These are phyloP conservation scores for Beauveria sp. DNA, from an alignment of 2,329 filamentous ascomycete species.

Conservation along the genomic window DNA sequence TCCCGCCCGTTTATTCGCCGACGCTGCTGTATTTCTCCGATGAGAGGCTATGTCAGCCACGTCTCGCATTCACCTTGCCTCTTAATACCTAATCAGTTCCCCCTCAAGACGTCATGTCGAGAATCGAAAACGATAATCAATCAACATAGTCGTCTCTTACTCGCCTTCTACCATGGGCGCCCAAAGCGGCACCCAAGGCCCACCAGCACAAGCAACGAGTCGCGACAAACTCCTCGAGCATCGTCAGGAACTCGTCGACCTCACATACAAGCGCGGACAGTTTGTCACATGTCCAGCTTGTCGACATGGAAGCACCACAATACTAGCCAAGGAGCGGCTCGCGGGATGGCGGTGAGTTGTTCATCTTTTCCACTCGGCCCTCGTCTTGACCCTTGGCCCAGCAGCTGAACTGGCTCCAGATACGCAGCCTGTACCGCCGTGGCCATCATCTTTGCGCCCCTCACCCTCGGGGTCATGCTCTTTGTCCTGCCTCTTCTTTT, in stretches of 20 bases:
- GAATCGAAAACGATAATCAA: not conserved
- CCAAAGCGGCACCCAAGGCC: not conserved
- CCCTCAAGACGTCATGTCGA: not conserved
- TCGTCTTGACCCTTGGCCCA: not conserved
- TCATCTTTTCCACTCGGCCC: not conserved
- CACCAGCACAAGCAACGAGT: not conserved
- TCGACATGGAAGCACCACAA: constrained; percentile 11
- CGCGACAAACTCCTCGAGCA: not conserved
- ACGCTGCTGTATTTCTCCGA: not conserved
- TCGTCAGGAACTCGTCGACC: constrained; percentile 1
- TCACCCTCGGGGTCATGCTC: constrained; percentile 11
- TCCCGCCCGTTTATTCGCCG: not conserved
- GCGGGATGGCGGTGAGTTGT: constrained; percentile 9
- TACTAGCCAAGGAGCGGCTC: constrained; percentile 10
- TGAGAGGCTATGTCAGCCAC: not conserved
- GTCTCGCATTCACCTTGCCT: not conserved
- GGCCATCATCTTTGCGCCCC: constrained; percentile 11
- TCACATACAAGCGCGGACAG: constrained; percentile 11
- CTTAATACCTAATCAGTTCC: not conserved
- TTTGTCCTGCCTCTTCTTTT: constrained; percentile 4
- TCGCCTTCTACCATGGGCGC: not conserved
- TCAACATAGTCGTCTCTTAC: not conserved
- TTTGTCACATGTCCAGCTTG: constrained; percentile 13
- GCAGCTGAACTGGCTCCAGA: not conserved
- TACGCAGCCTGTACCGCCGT: constrained; percentile 12